phyloP scores from a whole-genome alignment of 1,284 basidiomycete species.

The Tilletia indica region DNA sequence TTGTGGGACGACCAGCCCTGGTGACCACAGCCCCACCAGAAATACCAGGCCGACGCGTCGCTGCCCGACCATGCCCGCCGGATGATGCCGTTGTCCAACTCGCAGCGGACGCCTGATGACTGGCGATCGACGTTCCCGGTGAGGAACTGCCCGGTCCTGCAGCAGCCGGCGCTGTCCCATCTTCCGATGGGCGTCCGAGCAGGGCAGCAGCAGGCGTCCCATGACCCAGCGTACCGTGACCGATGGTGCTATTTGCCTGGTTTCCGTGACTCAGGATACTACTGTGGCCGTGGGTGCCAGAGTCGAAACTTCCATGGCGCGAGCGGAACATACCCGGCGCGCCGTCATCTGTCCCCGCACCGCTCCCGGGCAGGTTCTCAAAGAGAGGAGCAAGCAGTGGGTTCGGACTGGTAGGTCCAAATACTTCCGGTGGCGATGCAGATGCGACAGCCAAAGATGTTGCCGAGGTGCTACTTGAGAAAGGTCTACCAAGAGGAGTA shows the following conservation, averaged over 20 bases:
- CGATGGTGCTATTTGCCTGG: background rate
- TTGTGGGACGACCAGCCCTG: background rate
- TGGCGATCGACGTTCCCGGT: background rate
- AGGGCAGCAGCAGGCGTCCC: too few relatives aligned
- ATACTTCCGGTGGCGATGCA: too few relatives aligned
- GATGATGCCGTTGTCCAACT: background rate
- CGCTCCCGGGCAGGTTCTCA: background rate
- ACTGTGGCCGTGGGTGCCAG: background rate
- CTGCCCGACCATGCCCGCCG: background rate
- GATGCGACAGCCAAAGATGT: too few relatives aligned
- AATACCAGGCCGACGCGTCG: background rate
- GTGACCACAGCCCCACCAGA: background rate
- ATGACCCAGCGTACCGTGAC: conserved; percentile 6
- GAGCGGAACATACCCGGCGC: background rate
- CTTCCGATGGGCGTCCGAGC: too few relatives aligned
- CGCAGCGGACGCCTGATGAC: conserved; percentile 1
- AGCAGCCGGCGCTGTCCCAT: too few relatives aligned
- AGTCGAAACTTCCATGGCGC: background rate
- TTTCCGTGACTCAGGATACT: background rate
- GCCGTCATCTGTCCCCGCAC: background rate
- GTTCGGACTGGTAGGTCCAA: background rate
- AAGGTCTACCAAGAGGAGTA: background rate
- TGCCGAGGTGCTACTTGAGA: background rate
- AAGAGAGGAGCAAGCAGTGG: conserved; percentile 10
- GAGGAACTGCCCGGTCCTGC: too few relatives aligned